Evolutionary conservation across 129 eudicot species (phyloP).

Genomic region (Helianthus annuus): DNA sequence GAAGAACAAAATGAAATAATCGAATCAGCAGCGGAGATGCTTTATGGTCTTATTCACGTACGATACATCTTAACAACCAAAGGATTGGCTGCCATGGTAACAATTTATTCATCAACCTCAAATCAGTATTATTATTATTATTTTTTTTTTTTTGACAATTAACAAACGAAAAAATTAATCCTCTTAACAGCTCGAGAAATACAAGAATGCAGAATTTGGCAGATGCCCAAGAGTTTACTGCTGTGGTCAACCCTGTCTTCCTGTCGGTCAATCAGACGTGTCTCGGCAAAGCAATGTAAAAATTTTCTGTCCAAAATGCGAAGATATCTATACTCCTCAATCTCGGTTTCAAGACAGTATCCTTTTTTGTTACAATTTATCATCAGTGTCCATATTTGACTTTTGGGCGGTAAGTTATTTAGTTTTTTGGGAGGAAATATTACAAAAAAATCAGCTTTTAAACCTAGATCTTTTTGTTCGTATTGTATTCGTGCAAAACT

Average conservation of each 20-base stretch:
- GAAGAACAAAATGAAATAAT: conserved; percentile 87
- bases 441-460: background rate
- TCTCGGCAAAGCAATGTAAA: conserved; percentile 77
- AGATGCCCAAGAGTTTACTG: conserved; percentile 94
- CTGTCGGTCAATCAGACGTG: conserved; percentile 86
- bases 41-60: conserved; percentile 91
- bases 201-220: conserved; percentile 86
- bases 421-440: background rate
- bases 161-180: conserved; percentile 12
- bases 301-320: conserved; percentile 84
- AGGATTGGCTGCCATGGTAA: conserved; percentile 92
- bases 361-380: conserved; percentile 44
- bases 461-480: background rate
- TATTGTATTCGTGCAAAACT: no score
- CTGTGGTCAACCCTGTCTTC: conserved; percentile 94
- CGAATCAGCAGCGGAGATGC: conserved; percentile 96
- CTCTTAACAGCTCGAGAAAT: conserved; percentile 71
- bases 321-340: conserved; percentile 82
- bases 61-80: conserved; percentile 88
- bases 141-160: background rate
- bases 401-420: background rate
- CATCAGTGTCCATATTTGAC: background rate
- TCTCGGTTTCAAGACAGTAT: conserved; percentile 94
- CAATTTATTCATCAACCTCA: conserved; percentile 8
- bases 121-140: no score